These are phyloP conservation scores for Cercospora beticola DNA, from an alignment of 2,329 filamentous ascomycete species.

Conservation along the genomic window DNA sequence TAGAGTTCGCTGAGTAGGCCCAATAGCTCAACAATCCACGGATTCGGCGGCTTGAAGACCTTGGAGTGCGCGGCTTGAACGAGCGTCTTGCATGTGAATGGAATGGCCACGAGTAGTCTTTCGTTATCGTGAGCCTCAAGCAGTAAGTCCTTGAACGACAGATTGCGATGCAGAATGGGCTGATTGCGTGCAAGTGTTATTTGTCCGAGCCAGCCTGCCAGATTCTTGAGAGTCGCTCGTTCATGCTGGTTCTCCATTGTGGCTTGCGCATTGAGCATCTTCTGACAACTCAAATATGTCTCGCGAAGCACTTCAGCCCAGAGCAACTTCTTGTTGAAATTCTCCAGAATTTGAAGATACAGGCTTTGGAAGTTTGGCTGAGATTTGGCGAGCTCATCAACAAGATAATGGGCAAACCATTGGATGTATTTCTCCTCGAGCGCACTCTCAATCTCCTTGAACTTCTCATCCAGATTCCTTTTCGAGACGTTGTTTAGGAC, in stretches of 20 bases:
- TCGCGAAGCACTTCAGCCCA: constrained; percentile 91
- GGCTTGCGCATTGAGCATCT: constrained; percentile 84
- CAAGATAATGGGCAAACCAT: constrained; percentile 94
- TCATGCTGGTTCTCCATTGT: constrained; percentile 84
- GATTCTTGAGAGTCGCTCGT: constrained; percentile 83
- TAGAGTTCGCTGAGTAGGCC: constrained; percentile 90
- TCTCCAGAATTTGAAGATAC: constrained; percentile 83
- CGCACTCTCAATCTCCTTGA: constrained; percentile 74
- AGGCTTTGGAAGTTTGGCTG: constrained; percentile 95
- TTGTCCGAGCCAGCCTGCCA: constrained; percentile 90
- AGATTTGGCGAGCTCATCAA: constrained; percentile 94
- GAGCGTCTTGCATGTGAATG: constrained; percentile 95
- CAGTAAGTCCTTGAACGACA: constrained; percentile 93
- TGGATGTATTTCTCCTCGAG: constrained; percentile 81
- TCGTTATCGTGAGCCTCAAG: constrained; percentile 93
- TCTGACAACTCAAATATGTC: constrained; percentile 82
- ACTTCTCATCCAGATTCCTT: constrained; percentile 80
- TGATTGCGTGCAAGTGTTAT: constrained; percentile 90
- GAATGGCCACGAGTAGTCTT: constrained; percentile 85
- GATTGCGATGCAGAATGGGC: constrained; percentile 93
- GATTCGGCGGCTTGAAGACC: constrained; percentile 91
- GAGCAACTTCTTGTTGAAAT: constrained; percentile 74
- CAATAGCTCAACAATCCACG: constrained; percentile 97
- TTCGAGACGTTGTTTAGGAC: constrained; percentile 95
- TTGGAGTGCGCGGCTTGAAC: constrained; percentile 80